Conservation (phyloP, 176 grass and related monocot species). For the Alopecurus myosuroides region DNA sequence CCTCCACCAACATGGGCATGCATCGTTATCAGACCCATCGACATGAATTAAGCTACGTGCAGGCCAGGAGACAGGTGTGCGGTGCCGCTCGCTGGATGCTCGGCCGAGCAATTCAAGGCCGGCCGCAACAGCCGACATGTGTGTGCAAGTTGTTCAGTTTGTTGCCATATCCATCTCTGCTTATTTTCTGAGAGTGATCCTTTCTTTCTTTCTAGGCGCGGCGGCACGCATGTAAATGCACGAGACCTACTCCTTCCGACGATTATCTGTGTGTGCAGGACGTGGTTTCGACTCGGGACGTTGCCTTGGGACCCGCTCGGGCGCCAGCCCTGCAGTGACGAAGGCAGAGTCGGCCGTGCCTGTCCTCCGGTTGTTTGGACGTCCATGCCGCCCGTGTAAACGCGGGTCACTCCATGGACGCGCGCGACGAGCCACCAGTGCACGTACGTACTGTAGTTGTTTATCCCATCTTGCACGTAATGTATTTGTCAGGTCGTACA, state of each 20-base stretch:
- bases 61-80: neutral
- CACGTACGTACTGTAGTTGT: too few species aligned
- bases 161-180: too few species aligned
- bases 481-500: neutral
- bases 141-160: too few species aligned
- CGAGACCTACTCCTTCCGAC: neutral
- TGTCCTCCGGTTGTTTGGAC: constrained; percentile 15
- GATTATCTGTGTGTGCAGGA: neutral
- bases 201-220: neutral
- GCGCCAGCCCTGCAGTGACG: neutral
- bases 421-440: neutral
- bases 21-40: neutral
- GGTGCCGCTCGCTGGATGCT: neutral
- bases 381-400: constrained; percentile 20
- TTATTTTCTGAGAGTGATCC: too few species aligned
- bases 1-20: neutral
- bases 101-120: neutral
- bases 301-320: neutral
- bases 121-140: neutral
- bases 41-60: neutral
- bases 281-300: neutral
- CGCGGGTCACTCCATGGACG: neutral
- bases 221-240: neutral
- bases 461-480: neutral
- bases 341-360: neutral